Conservation (phyloP, 768 basidiomycete genomes). For the Tulasnella sp. region DNA sequence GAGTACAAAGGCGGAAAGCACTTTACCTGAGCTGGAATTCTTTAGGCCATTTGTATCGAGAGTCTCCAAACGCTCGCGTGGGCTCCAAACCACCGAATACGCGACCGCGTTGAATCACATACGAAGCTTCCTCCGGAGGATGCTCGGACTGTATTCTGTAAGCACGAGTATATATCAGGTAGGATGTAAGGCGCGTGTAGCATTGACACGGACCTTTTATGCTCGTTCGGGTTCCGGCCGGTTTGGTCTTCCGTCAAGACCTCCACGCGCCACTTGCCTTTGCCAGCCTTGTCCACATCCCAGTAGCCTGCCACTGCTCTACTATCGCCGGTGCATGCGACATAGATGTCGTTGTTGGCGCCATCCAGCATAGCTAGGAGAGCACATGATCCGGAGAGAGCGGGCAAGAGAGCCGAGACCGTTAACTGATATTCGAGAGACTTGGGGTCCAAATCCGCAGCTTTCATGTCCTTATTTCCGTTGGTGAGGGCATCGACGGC, state of each 20-base stretch:
- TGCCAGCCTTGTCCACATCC: conserved; percentile 52
- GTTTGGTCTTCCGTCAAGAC: conserved; percentile 96
- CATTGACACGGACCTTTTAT: conserved; percentile 49
- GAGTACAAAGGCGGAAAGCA: not conserved
- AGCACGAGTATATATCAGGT: not conserved
- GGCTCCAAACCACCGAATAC: conserved; percentile 84
- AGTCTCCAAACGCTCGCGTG: conserved; percentile 76
- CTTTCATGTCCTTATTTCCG: conserved; percentile 42
- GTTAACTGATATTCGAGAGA: conserved; percentile 55
- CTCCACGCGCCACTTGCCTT: conserved; percentile 80
- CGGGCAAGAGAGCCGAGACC: conserved; percentile 64
- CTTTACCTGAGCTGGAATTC: conserved; percentile 60
- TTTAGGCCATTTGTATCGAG: conserved; percentile 78
- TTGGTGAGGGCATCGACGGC: conserved; percentile 46
- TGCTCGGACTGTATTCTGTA: conserved; percentile 71
- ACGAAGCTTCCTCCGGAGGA: conserved; percentile 56
- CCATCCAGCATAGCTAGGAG: conserved; percentile 82
- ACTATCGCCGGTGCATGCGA: conserved; percentile 88
- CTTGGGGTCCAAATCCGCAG: conserved; percentile 22
- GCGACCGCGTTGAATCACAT: conserved; percentile 69
- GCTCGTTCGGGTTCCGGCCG: conserved; percentile 77
- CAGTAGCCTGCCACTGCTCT: conserved; percentile 92
- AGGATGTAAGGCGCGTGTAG: not conserved
- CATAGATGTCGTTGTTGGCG: conserved; percentile 66
- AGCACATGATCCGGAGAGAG: conserved; percentile 85